These are phyloP conservation scores for Pyrenophora teres DNA, from an alignment of 2,329 filamentous ascomycete species.

Conservation along the genomic window DNA sequence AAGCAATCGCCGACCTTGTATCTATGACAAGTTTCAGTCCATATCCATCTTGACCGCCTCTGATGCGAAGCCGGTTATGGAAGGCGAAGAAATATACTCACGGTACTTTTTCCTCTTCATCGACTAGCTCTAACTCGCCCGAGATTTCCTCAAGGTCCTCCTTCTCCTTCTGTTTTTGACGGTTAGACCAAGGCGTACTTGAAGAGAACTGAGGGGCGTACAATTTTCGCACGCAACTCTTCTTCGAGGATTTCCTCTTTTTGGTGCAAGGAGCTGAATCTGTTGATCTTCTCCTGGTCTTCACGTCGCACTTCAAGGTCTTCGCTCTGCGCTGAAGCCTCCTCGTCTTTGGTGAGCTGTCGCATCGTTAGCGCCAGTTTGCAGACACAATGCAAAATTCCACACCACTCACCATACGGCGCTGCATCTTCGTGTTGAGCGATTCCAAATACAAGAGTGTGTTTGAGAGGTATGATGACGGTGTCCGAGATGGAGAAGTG, in stretches of 20 bases:
- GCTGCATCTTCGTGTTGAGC: slow-evolving; percentile 41
- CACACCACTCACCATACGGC: slow-evolving; percentile 51
- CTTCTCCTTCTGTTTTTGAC: slow-evolving; percentile 79
- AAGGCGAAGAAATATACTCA: slow-evolving; percentile 54
- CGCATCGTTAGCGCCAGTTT: slow-evolving; percentile 19
- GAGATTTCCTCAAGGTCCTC: slow-evolving; percentile 95
- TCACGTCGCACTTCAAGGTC: slow-evolving; percentile 94
- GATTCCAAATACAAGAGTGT: background rate
- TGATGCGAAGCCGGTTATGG: background rate
- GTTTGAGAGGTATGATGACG: background rate
- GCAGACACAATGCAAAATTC: slow-evolving; percentile 9
- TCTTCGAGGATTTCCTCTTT: slow-evolving; percentile 79
- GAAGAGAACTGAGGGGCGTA: slow-evolving; percentile 47
- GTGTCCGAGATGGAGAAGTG: background rate
- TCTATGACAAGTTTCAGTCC: slow-evolving; percentile 53
- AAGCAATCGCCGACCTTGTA: slow-evolving; percentile 98
- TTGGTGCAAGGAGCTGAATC: slow-evolving; percentile 92
- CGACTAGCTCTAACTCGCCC: slow-evolving; percentile 87
- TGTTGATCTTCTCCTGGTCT: slow-evolving; percentile 99
- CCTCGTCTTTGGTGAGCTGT: slow-evolving; percentile 92
- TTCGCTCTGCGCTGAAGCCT: slow-evolving; percentile 71
- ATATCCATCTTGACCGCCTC: background rate
- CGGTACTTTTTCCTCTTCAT: slow-evolving; percentile 93
- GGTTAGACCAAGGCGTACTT: background rate
- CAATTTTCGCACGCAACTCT: slow-evolving; percentile 77